Base-by-base conservation (phyloP, 495 filamentous ascomycete species). In the Chaetomium fimeti region DNA sequence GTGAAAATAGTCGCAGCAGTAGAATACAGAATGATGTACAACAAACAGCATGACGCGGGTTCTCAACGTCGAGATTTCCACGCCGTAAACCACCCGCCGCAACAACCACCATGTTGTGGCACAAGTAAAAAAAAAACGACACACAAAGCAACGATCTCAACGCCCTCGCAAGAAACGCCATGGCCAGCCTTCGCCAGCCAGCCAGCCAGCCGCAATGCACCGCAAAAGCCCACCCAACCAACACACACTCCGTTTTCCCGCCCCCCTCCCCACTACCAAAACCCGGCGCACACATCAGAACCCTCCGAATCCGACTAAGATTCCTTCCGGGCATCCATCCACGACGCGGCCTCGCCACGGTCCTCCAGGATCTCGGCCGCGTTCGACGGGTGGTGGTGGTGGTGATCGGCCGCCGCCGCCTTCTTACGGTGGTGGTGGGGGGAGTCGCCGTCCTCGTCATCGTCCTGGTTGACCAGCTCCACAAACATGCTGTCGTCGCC, bases 401-500 rank as follows among this genome's bases (percentile, higher is more conserved):
- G 58, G 9, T 51, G 36, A 1, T 60, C 49, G 9, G 0, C 45
- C 3, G 20, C 45, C 3, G 20, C 45, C 45, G 18, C n/a, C 25
- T 27, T 54, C 52, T 65, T 68, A 11, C 54, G 40, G n/a, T 64
- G 54, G 9, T 66, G 63, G 4, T 47, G 43, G 4, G 24, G 45
- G 4, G 24, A n/a, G 12, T 49, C 45, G 1, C 61, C 45, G 6
- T 79, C 73, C 0, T 79, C 79, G n/a, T 81, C 79, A 36, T 83
- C 81, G 29, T 81, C 81, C 22, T 79, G 72, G 57, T 83, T 79
- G 0, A 80, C 81, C 16, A 84, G 64, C 36, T 84, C 83, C 42
- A 77, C 71, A 66, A 84, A 85, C 79, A 85, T 83, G 69, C 76
- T 78, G 60, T 81, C 76, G 16, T 80, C 79, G 12, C 75, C 75